Conservation (phyloP, 208 protist species). For the Crithidia brevicula region DNA sequence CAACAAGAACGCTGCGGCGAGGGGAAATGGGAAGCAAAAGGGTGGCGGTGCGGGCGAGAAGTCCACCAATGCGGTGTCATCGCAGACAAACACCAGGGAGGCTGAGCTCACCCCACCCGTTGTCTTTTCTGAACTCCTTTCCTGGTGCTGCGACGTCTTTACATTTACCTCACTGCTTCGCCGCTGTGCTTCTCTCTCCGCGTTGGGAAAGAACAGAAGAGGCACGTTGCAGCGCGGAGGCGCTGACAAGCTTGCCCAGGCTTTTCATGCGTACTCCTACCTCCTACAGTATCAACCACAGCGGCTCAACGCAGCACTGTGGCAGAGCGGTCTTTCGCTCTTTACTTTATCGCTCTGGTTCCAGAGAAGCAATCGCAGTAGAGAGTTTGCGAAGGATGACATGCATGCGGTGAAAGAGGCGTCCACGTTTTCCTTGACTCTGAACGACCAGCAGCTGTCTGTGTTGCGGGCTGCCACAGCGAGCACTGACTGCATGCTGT, state of each 20-base stretch:
- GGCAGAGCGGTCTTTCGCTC: conserved; percentile 8
- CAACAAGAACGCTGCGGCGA: neutral
- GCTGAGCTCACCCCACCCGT: neutral
- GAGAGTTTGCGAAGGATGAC: neutral
- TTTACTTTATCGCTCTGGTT: conserved; percentile 12
- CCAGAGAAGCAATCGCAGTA: neutral
- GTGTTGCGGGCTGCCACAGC: conserved; percentile 5
- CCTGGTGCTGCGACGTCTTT: conserved; percentile 2
- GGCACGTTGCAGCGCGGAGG: no score
- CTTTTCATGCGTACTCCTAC: conserved; percentile 10
- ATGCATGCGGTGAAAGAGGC: neutral
- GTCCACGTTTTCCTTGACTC: neutral
- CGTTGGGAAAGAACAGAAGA: no score
- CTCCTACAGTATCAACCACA: conserved; percentile 30
- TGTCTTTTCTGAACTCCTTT: neutral
- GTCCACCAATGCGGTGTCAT: neutral
- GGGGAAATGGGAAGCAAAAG: conserved; percentile 15
- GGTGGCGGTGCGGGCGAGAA: neutral
- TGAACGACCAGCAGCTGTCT: neutral
- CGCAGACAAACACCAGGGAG: neutral
- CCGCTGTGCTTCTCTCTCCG: no score
- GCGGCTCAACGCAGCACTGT: conserved; percentile 22
- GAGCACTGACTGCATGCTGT: conserved; percentile 19
- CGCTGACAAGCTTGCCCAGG: no score
- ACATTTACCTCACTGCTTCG: neutral